phyloP scores from a whole-genome alignment of 2,329 filamentous ascomycete species.

The Fusarium falciforme region DNA sequence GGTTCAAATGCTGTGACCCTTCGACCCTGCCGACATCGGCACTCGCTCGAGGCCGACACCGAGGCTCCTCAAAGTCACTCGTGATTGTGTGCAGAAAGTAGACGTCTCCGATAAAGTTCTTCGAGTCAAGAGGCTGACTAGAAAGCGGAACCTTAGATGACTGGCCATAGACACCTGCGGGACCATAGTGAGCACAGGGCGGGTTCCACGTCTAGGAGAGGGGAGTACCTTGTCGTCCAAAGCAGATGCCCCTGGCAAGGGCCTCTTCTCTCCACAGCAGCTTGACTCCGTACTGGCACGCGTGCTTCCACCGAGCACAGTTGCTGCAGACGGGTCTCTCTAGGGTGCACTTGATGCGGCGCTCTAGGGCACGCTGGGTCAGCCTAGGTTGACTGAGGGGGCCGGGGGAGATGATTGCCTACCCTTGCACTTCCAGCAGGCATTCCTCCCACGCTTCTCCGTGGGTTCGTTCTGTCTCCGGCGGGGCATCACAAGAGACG shows the following conservation, averaged over 20 bases:
- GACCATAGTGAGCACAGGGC: neutral
- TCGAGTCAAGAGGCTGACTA: neutral
- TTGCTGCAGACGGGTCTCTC: slow-evolving; percentile 14
- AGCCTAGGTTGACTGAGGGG: neutral
- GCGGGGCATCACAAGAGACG: neutral
- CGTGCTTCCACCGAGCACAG: slow-evolving; percentile 1
- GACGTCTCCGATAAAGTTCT: neutral
- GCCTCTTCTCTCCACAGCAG: slow-evolving; percentile 18
- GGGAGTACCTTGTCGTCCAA: slow-evolving; percentile 6
- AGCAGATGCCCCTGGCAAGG: slow-evolving; percentile 15
- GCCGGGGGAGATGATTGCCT: neutral
- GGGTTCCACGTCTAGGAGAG: neutral
- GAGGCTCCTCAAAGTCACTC: neutral
- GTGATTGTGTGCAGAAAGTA: slow-evolving; percentile 5
- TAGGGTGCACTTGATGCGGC: slow-evolving; percentile 7
- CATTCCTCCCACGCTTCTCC: slow-evolving; percentile 18
- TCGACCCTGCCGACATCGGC: neutral
- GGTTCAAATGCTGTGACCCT: neutral
- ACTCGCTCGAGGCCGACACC: neutral
- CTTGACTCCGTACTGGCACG: slow-evolving; percentile 14
- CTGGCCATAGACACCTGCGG: slow-evolving; percentile 9
- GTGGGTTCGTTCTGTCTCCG: slow-evolving; percentile 1
- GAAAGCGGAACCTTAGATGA: slow-evolving; percentile 1
- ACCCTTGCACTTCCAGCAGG: slow-evolving; percentile 19
- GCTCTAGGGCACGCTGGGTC: neutral